Evolutionary conservation across 352 stramenopile genomes (phyloP).

Genomic region (Globisporangium megalacanthum): DNA sequence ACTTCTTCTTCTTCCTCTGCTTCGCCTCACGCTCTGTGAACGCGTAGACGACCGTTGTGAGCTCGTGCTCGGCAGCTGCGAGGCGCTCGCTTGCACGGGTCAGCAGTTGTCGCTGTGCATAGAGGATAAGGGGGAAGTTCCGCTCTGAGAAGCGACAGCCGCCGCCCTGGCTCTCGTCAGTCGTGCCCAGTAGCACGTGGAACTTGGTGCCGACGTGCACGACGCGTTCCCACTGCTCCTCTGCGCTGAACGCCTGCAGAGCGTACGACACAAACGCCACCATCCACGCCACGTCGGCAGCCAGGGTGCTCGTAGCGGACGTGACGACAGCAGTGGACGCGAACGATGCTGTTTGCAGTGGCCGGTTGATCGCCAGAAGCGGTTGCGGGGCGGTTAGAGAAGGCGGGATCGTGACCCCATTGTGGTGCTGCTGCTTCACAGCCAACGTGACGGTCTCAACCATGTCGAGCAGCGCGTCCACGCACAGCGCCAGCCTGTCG

Average conservation of each 20-base stretch:
- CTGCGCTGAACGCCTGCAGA: conserved; percentile 24
- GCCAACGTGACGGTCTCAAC: conserved; percentile 26
- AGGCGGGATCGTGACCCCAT: neutral
- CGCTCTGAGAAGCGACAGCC: conserved; percentile 52
- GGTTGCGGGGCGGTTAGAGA: neutral
- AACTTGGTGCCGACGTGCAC: conserved; percentile 54
- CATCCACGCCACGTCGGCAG: conserved; percentile 47
- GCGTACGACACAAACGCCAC: conserved; percentile 34
- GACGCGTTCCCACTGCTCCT: conserved; percentile 43
- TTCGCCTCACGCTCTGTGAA: conserved; percentile 62
- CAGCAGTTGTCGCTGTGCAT: conserved; percentile 61
- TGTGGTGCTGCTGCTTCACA: conserved; percentile 16
- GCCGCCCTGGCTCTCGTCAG: conserved; percentile 7
- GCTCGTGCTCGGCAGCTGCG: conserved; percentile 19
- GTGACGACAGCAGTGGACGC: conserved; percentile 33
- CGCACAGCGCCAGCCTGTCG: conserved; percentile 22
- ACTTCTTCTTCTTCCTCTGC: conserved; percentile 81
- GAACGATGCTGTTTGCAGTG: conserved; percentile 11
- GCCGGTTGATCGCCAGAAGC: conserved; percentile 7
- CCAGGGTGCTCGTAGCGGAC: conserved; percentile 26
- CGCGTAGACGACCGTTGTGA: conserved; percentile 29
- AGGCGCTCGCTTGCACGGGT: conserved; percentile 26
- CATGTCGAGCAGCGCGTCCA: conserved; percentile 51
- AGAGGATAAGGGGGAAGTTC: conserved; percentile 50
- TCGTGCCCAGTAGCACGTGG: conserved; percentile 25